Evolutionary conservation across 768 basidiomycete species (phyloP).

Genomic region (Rhizopogon rudus): DNA sequence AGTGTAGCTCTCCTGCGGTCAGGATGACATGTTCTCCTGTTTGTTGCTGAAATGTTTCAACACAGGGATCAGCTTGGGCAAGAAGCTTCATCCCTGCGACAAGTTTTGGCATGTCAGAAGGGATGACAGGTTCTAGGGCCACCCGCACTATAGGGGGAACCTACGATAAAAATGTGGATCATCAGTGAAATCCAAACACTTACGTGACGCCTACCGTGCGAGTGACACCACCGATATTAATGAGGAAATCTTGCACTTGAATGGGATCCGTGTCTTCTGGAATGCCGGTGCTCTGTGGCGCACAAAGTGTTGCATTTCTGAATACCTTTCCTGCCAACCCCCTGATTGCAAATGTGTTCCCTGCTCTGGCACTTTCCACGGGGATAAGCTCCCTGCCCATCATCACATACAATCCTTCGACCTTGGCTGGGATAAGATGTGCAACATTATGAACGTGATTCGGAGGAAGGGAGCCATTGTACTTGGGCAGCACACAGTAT

Average conservation of each 20-base stretch:
- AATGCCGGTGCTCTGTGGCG: constrained; percentile 45
- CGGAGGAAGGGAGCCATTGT: constrained; percentile 56
- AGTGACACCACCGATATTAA: constrained; percentile 75
- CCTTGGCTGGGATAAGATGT: constrained; percentile 53
- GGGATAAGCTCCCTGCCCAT: constrained; percentile 95
- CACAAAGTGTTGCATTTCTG: constrained; percentile 87
- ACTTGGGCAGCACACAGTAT: constrained; percentile 85
- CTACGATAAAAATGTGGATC: constrained; percentile 31
- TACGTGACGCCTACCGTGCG: constrained; percentile 20
- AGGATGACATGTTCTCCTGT: constrained; percentile 97
- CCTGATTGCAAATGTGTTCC: constrained; percentile 90
- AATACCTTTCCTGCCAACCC: constrained; percentile 89
- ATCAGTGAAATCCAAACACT: neutral
- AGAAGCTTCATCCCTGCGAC: constrained; percentile 84
- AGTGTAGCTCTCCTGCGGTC: constrained; percentile 91
- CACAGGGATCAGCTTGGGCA: constrained; percentile 94
- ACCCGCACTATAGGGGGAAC: constrained; percentile 91
- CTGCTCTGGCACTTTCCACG: constrained; percentile 79
- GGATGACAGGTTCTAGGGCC: constrained; percentile 80
- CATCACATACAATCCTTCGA: constrained; percentile 87
- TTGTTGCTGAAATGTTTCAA: constrained; percentile 94
- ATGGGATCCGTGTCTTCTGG: constrained; percentile 25
- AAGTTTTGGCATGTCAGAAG: constrained; percentile 85
- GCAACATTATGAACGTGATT: constrained; percentile 64
- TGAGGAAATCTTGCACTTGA: constrained; percentile 46